phyloP scores from a whole-genome alignment of 148 eudicot species.

The Selenicereus undatus region DNA sequence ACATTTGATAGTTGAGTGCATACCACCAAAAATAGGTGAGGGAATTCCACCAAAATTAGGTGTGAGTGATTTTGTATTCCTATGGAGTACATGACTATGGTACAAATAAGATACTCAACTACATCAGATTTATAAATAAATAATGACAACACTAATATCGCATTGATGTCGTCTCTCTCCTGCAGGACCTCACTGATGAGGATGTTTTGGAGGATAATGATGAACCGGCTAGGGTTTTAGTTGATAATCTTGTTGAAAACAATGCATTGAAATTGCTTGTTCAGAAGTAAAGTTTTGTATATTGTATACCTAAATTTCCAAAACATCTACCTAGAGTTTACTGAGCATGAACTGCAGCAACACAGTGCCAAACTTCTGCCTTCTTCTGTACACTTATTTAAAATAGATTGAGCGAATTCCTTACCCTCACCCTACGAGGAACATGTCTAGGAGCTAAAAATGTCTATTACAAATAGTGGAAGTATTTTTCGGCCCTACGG shows the following conservation, averaged over 20 bases:
- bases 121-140: no score
- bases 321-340: conserved; percentile 7
- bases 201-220: conserved; percentile 84
- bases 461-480: no score
- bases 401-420: conserved; percentile 45
- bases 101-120: no score
- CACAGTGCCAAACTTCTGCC: conserved; percentile 83
- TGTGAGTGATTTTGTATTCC: no score
- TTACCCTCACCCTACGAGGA: conserved; percentile 57
- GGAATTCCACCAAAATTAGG: no score
- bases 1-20: no score
- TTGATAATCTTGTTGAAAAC: conserved; percentile 74
- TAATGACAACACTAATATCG: conserved; percentile 82
- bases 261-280: conserved; percentile 74
- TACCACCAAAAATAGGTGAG: no score
- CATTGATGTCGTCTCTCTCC: conserved; percentile 57
- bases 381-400: conserved; percentile 67
- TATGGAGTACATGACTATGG: no score
- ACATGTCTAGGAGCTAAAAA: neutral
- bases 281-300: conserved; percentile 31
- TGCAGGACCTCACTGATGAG: conserved; percentile 85
- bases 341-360: conserved; percentile 64
- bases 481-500: no score
- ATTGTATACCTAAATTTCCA: no score
- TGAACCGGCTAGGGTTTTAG: conserved; percentile 66